Percentiles rank a stretch among this genome's conserved stretches.
Conservation (phyloP, 2,329 filamentous ascomycete species). For the Claviceps humidiphila region DNA sequence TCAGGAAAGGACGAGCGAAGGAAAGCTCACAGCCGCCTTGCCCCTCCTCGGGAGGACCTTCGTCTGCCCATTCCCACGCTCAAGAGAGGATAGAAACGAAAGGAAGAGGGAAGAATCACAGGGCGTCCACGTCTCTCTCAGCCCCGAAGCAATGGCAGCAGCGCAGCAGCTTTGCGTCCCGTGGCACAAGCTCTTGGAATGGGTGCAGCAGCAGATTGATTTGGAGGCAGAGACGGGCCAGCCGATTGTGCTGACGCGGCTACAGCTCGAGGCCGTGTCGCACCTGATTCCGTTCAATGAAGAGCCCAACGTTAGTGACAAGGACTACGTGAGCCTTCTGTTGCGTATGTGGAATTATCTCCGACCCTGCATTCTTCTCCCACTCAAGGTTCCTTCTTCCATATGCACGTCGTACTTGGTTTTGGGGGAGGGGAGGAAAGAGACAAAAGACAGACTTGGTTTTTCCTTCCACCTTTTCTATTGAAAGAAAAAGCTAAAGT, state of each 20-base stretch:
- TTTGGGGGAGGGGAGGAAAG: no score
- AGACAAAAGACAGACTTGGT: no score
- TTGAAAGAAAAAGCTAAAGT: background rate
- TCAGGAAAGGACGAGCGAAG: no score
- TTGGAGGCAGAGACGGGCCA: slow-evolving; percentile 16
- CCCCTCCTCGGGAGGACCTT: no score
- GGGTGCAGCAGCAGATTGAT: slow-evolving; percentile 27
- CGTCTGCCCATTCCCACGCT: no score
- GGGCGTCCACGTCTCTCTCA: no score
- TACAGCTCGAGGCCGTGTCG: slow-evolving; percentile 27
- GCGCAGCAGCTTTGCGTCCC: slow-evolving; percentile 9
- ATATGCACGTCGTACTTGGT: no score
- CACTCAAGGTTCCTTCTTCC: no score
- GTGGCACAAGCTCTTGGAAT: slow-evolving; percentile 24
- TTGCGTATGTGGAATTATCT: slow-evolving; percentile 11
- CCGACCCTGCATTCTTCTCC: no score
- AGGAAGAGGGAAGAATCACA: background rate
- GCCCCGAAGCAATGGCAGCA: background rate
- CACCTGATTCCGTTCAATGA: slow-evolving; percentile 22
- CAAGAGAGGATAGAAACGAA: no score
- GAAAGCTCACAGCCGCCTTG: no score
- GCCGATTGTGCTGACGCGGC: slow-evolving; percentile 23
- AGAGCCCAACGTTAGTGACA: slow-evolving; percentile 15
- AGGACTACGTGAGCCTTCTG: slow-evolving; percentile 18
- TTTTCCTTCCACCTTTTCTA: no score